Evolutionary conservation across 108 stramenopile species (phyloP), one percentile per base, ranked within the genome.

Genomic region (Pseudonitzschia multiseries): DNA sequence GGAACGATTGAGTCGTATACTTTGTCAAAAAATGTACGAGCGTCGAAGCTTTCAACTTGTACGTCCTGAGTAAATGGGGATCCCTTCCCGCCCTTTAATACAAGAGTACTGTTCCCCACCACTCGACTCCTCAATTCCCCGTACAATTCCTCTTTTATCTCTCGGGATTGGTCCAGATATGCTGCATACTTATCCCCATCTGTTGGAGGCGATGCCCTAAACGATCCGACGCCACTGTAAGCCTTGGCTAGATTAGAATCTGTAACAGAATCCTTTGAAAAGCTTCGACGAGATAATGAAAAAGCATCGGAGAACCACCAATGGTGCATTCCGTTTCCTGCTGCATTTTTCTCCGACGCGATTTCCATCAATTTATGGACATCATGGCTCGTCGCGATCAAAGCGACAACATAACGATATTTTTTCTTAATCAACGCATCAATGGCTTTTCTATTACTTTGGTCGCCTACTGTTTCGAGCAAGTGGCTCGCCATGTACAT

Each of bases 231-330:
- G 42, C 87, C 84, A 22, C 52, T 61, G 40, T 77, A 84, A 0
- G 87, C 87, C 59, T 44, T 27, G 14, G 28, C 66, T 21, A 86
- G 65, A 22, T 57, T 32, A n/a, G 77, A 84, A 40, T 72, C 75
- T 15, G 28, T 36, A 22, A 64, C 42, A n/a, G 77, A 84, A 40
- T 72, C 75, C 14, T 41, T 36, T 1, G 31, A 9, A 65, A 81
- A 85, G 12, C 53, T 43, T 43, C 75, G 67, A 21, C 70, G 72
- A 0, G 46, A 28, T 12, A 85, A 20, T 26, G 24, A 43, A 0
- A 80, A 72, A 44, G 57, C 51, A 48, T 85, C 84, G 33, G 66
- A 67, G 48, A 86, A 81, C 40, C 83, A 52, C 87, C 87, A 88
- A 46, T 65, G 78, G 46, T 85, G 31, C 2, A 36, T 8, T 21